Evolutionary conservation across 768 basidiomycete genomes (phyloP), one percentile per base, ranked within the genome.

Genomic region (Cubamyces sp.): DNA sequence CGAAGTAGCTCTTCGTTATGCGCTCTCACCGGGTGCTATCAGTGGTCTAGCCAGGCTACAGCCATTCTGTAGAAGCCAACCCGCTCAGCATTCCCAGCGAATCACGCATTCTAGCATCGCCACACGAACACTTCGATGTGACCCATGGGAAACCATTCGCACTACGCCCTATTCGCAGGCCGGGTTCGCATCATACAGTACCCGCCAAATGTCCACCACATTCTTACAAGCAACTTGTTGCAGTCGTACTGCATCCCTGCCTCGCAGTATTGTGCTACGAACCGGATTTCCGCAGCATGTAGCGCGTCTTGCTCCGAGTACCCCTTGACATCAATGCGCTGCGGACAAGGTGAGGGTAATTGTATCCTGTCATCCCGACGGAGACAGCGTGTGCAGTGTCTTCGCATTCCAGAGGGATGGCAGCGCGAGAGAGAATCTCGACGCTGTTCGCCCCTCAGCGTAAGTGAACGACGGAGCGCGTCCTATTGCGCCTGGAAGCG

Each of bases 341-440:
- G 40, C 26, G 57, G 47, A 41, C 49, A 58, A 7, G 47, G 57
- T 25, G 57, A 50, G 19, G 58, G 72, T 73, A 37, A 71, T 54
- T 5, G 71, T 62, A 19, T 66, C 72, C 23, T 68, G 54, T 18
- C 18, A 64, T 69, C n/a, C 74, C 74, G 46, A 73, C 61, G 16
- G 69, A 62, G 64, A 73, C 63, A 67, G 74, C 7, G 61, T 64
- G 18, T 67, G 66, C 46, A 67, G 45, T 37, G 46, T 45, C 9
- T 61, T 64, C 3, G 42, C 59, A 1, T 69, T 74, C 64, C 73
- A 74, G 15, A 65, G 57, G 3, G 74, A 74, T 16, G 71, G 25
- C n/a, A 60, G 41, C 14, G 63, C 57, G 16, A 57, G 37, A 2
- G 62, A 66, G 37, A 66, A 67, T 37, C 73, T 71, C 71, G 72